Evolutionary conservation across 1,284 basidiomycete species (phyloP), one percentile per base, ranked within the genome.

Genomic region (Pseudozyma tsukubaensis): DNA sequence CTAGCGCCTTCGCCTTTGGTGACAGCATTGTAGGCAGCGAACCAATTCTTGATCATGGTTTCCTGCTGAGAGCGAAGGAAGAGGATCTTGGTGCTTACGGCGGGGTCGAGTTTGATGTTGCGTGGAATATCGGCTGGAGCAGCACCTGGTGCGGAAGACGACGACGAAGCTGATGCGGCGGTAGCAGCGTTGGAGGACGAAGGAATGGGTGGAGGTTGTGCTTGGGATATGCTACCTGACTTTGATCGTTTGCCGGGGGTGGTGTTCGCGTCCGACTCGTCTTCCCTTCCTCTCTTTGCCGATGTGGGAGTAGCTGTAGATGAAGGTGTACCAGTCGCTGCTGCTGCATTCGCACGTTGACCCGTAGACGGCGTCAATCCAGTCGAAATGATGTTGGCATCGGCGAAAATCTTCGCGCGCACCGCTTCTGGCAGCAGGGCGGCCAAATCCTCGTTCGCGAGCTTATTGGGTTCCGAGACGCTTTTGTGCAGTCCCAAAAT

Each of bases 41-140:
- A 51, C 50, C 79, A 73, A 45, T 81, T 79, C 42, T 72, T 77
- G 52, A 81, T 63, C 79, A 81, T 81, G 40, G 64, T 60, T 34
- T 76, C 71, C 19, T 77, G 78, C 58, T 79, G 79, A 16, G 77
- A 72, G 35, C 75, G 73, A 2, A 81, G 54, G 64, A 79, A 72
- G 16, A 75, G 21, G 6, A 81, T 50, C 37, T 79, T 79, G 51
- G 67, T 77, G 51, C 61, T 56, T 34, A 64, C 32, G 50, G 51
- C 52, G 0, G 64, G 68, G 32, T 79, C 76, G 44, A 65, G 67
- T 47, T 62, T 79, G 51, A 72, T 53, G 47, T 60, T 65, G 18
- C 62, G 59, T 21, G 60, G 60, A 1, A 61, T 32, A 1, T 65
- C 56, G 10, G 34, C 13, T 12, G 57, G 19, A 18, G 55, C 21